Evolutionary conservation across 176 grass and related monocot species (phyloP).

Genomic region (Oryza brachyantha): DNA sequence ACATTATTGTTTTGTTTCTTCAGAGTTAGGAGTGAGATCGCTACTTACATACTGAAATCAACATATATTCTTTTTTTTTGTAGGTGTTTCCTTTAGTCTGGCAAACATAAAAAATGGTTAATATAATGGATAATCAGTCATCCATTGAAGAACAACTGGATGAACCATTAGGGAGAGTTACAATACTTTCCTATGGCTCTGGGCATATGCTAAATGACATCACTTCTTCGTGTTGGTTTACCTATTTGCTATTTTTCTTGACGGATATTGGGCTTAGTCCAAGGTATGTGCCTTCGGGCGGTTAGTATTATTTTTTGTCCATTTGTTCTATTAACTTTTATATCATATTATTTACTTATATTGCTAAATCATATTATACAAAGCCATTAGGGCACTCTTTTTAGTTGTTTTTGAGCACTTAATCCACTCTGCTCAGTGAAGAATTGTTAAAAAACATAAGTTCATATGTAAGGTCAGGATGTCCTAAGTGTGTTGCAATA

Average conservation of each 20-base stretch:
- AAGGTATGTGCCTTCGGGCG: constrained; percentile 46
- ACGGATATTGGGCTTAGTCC: constrained; percentile 83
- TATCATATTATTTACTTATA: neutral
- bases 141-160: constrained; percentile 47
- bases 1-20: neutral
- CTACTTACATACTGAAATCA: constrained; percentile 5
- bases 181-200: constrained; percentile 79
- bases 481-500: neutral
- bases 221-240: constrained; percentile 96
- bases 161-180: constrained; percentile 56
- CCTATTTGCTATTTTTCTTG: constrained; percentile 88
- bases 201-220: constrained; percentile 99
- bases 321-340: constrained; percentile 8
- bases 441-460: neutral
- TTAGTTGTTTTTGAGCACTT: neutral
- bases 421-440: neutral
- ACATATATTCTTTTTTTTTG: constrained; percentile 17
- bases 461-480: neutral
- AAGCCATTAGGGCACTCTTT: neutral
- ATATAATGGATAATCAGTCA: constrained; percentile 33
- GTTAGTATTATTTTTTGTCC: neutral
- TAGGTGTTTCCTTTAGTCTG: constrained; percentile 23
- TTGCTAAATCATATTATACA: constrained; percentile 14
- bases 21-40: neutral
- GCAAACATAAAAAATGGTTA: constrained; percentile 42